Conservation (phyloP, 805 yeast genomes). For the Candida rishiriensis region DNA sequence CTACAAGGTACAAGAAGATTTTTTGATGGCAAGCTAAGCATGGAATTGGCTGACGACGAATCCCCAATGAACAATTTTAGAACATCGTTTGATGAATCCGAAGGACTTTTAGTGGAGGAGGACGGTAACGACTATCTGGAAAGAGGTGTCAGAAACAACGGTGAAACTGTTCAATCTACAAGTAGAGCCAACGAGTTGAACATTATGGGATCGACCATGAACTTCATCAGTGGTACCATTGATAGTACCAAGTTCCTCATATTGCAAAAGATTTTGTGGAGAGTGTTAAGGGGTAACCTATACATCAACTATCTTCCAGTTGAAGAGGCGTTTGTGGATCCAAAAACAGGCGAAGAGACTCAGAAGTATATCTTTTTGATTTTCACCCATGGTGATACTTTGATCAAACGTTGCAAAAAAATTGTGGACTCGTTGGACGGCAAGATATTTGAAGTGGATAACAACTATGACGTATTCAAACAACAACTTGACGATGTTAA, state of each 20-base stretch:
- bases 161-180: conserved; percentile 7
- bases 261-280: conserved; percentile 83
- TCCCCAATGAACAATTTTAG: conserved; percentile 24
- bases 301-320: conserved; percentile 75
- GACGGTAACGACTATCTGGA: conserved; percentile 15
- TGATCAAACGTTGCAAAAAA: conserved; percentile 64
- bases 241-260: conserved; percentile 62
- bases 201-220: conserved; percentile 34
- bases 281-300: conserved; percentile 89
- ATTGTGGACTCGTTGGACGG: conserved; percentile 91
- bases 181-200: conserved; percentile 31
- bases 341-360: conserved; percentile 47
- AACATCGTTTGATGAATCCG: conserved; percentile 23
- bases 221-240: conserved; percentile 75
- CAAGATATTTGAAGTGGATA: conserved; percentile 56
- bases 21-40: conserved; percentile 29
- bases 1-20: conserved; percentile 32
- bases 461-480: conserved; percentile 36
- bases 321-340: conserved; percentile 60
- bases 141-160: conserved; percentile 12
- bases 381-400: conserved; percentile 82
- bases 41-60: conserved; percentile 27
- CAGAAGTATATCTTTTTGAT: conserved; percentile 80
- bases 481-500: conserved; percentile 49
- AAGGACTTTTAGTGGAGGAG: conserved; percentile 22